phyloP scores from a whole-genome alignment of 2,329 filamentous ascomycete genomes.

The Colletotrichum camelliae region DNA sequence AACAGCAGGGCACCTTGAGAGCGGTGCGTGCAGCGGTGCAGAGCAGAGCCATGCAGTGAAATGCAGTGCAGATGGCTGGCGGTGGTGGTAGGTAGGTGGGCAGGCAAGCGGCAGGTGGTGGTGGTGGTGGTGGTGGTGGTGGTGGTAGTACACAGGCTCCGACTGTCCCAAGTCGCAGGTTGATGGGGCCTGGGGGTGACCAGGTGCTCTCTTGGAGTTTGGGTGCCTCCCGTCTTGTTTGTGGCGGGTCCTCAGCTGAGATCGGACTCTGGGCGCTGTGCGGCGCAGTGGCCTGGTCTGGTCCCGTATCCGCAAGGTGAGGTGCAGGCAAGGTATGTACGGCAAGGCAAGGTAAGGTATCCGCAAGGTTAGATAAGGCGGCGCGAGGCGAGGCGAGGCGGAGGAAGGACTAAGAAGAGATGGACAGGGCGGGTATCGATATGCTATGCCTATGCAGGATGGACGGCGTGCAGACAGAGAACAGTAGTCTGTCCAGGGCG shows the following conservation, averaged over 20 bases:
- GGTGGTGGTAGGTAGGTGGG: background rate
- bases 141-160: background rate
- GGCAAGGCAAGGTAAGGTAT: background rate
- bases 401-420: background rate
- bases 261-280: background rate
- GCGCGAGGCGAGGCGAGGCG: background rate
- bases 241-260: conserved; percentile 14
- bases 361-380: background rate
- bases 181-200: background rate
- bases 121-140: background rate
- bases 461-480: background rate
- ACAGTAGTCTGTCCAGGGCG: background rate
- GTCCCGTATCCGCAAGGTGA: background rate
- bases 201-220: background rate
- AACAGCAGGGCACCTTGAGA: background rate
- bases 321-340: background rate
- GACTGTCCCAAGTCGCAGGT: conserved; percentile 16
- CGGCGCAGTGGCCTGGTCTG: background rate
- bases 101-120: background rate
- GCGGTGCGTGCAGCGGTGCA: background rate
- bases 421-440: background rate
- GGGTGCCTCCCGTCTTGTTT: background rate
- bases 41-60: background rate
- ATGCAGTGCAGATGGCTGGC: background rate
- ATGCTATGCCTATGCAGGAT: background rate